phyloP scores from a whole-genome alignment of 805 yeast genomes.

The Alloascoidea hylecoeti region DNA sequence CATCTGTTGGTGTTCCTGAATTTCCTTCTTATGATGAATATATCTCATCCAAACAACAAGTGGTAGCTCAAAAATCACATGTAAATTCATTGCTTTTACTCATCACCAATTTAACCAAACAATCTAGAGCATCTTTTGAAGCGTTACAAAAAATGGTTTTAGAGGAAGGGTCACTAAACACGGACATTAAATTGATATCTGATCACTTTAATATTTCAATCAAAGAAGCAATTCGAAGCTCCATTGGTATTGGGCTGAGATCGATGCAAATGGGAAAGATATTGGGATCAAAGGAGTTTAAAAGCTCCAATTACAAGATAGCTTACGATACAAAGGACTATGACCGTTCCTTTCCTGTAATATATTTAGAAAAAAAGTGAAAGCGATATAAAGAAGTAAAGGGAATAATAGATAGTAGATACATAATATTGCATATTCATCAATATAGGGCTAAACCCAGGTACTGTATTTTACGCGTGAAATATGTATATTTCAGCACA shows the following conservation, averaged over 20 bases:
- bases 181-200: background rate
- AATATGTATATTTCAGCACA: background rate
- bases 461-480: background rate
- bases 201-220: background rate
- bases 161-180: background rate
- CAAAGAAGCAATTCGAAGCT: background rate
- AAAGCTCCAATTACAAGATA: background rate
- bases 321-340: too few relatives aligned
- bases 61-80: background rate
- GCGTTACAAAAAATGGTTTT: background rate
- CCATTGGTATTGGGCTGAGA: background rate
- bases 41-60: constrained; percentile 3
- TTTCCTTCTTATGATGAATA: constrained; percentile 33
- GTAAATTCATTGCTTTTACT: background rate
- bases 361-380: background rate
- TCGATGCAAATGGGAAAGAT: background rate
- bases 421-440: background rate
- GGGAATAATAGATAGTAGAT: background rate
- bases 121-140: background rate
- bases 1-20: constrained; percentile 67
- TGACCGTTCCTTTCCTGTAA: background rate
- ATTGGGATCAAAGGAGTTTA: background rate
- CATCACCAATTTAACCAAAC: background rate
- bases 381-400: background rate
- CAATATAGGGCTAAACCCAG: background rate